Conservation (phyloP, 176 grass and related monocot species). For the Oryza glaberrima region DNA sequence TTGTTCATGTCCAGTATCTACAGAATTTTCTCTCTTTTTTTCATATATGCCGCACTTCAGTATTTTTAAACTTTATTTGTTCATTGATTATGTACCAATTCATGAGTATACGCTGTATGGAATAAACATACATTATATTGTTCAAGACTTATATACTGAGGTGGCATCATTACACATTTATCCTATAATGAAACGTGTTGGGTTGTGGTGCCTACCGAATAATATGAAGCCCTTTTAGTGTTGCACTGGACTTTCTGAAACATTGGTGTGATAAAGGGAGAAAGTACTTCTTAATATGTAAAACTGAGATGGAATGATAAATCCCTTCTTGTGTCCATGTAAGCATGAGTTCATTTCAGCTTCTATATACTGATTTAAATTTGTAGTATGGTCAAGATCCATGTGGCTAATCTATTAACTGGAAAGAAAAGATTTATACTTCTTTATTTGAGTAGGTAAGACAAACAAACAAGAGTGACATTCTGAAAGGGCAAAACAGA, state of each 20-base stretch:
- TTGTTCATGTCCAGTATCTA: background rate
- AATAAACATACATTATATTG: background rate
- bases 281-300: background rate
- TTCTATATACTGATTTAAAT: background rate
- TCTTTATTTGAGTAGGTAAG: too few relatives aligned
- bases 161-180: background rate
- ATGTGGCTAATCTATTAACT: background rate
- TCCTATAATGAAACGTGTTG: background rate
- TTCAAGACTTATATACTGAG: background rate
- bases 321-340: background rate
- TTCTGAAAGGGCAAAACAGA: too few relatives aligned
- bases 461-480: too few relatives aligned
- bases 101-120: background rate
- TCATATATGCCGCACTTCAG: too few relatives aligned
- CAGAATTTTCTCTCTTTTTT: background rate
- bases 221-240: background rate
- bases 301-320: background rate
- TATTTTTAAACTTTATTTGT: background rate
- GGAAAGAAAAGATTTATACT: too few relatives aligned
- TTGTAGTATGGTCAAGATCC: background rate
- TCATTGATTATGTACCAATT: background rate
- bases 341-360: background rate
- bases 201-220: background rate
- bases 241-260: background rate
- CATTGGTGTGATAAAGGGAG: background rate